Base-by-base conservation (phyloP, 768 basidiomycete species). In the Trametes elegans region DNA sequence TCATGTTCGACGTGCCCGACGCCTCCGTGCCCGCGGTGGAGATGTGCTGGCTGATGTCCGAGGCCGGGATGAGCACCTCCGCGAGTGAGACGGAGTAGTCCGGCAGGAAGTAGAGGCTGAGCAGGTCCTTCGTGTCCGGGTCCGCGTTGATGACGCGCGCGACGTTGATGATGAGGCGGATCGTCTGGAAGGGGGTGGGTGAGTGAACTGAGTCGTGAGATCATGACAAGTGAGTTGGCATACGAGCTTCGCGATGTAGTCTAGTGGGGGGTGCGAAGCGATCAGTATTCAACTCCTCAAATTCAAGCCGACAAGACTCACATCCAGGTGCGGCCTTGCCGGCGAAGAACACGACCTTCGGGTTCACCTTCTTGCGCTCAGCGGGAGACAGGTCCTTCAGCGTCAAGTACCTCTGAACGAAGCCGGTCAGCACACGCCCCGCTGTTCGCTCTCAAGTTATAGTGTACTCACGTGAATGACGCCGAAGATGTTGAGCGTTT, bases 11-110 rank as follows among this genome's bases (percentile, higher is more conserved):
- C 35, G 87, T 88, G 29, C 85, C 87, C 1, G 83, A 84, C 10
- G 88, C 87, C 68, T 98, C 94, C 2, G 96, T 98, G 32, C 96
- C 96, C 3, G 96, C 97, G 13, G 96, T 98, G 21, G 91, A 94
- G 71, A 99, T 98, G 71, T 98, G 96, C 67, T 97, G 92, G 58
- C 85, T 88, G 74, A 98, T 89, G 69, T 98, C 94, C 26, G 89
- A 88, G 11, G 96, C 90, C n/a, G 89, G 90, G 56, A 93, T 90
- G 62, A 94, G 77, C 21, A 94, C 74, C 66, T 93, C 90, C 1
- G 90, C 88, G 41, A 90, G 71, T 41, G 87, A 88, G 34, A 90
- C 92, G 1, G 86, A 88, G 73, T 99, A 99, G 69, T 98, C 96
- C 0, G 97, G 95, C 18, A 99, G 79, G 88, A 98, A 98, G 76